Base-by-base conservation (phyloP, 768 basidiomycete species). In the Gymnopilus dilepis region DNA sequence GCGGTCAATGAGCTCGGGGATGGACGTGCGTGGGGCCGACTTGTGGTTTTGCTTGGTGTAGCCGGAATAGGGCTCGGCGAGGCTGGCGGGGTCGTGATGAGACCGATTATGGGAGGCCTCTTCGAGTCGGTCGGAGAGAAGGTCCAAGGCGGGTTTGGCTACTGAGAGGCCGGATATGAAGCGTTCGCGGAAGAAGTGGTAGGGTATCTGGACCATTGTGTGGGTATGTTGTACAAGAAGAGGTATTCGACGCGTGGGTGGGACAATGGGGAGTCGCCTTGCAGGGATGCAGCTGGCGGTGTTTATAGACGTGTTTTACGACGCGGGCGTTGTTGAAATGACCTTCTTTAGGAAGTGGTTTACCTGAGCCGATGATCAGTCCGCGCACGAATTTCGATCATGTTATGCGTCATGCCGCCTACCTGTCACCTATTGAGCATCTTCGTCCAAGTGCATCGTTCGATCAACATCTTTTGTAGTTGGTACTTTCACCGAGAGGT, bases 51-150 rank as follows among this genome's bases (percentile, higher is more conserved):
- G 43, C 19, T 41, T 24, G 19, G 38, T 45, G 28, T 22, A 22
- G 31, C 31, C 30, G 4, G 19, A 24, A 40, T 42, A 38, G 5
- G 19, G 37, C 15, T 26, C 31, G 41, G 17, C n/a, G 24, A 34
- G n/a, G 21, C 53, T 37, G 34, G 47, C 3, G 4, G 19, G 9
- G 22, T 47, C 4, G 26, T 2, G 15, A n/a, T 12, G 19, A 17
- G 28, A 17, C 7, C 17, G 7, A 7, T 50, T 50, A n/a, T 19
- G 50, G 37, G 61, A 50, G 5, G 41, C 53, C 22, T 43, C 41
- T 7, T 57, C 34, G 31, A 62, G 56, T 41, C 61, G 61, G 15
- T 53, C 61, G 22, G 56, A 33, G 33, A 62, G 56, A 33, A 58
- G 50, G 42, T 58, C 51, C 41, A 62, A 26, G 24, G 51, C 50